phyloP scores from a whole-genome alignment of 2,329 filamentous ascomycete genomes.

The Zalaria obscura region DNA sequence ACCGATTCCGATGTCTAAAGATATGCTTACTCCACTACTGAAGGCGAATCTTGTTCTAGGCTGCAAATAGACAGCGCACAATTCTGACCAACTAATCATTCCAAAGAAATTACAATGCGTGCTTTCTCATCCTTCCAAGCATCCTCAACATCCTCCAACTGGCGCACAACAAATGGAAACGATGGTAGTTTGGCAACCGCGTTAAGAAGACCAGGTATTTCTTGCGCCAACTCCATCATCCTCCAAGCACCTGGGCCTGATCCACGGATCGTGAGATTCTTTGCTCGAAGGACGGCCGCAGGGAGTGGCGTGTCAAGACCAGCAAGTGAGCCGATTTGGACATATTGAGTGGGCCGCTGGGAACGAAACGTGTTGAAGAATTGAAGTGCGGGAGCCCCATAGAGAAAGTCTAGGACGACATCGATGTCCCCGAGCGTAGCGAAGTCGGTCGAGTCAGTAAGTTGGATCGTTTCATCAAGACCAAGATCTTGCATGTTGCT shows the following conservation, averaged over 20 bases:
- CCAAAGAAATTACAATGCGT: constrained; percentile 10
- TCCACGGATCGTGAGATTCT: constrained; percentile 29
- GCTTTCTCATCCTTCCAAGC: constrained; percentile 12
- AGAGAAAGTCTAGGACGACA: constrained; percentile 44
- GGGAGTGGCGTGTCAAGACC: constrained; percentile 26
- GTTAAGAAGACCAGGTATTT: constrained; percentile 11
- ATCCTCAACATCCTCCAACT: constrained; percentile 9
- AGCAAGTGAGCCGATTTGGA: constrained; percentile 37
- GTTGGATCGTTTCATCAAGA: constrained; percentile 32
- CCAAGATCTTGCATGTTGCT: constrained; percentile 29
- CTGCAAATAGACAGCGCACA: too few relatives aligned
- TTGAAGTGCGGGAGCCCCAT: constrained; percentile 30
- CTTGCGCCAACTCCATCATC: constrained; percentile 9
- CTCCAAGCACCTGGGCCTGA: constrained; percentile 14
- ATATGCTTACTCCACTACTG: too few relatives aligned
- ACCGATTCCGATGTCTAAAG: too few relatives aligned
- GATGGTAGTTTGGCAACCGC: constrained; percentile 8
- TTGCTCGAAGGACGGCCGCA: constrained; percentile 30
- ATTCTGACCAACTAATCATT: too few relatives aligned
- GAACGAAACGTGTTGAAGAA: constrained; percentile 28
- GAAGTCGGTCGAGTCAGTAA: constrained; percentile 34
- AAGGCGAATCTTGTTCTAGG: too few relatives aligned
- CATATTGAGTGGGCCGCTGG: constrained; percentile 34
- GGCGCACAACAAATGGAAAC: constrained; percentile 9
- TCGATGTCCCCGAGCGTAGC: constrained; percentile 32